These are phyloP conservation scores for Phialemonium atrogriseum DNA, from an alignment of 2,329 filamentous ascomycete species.

Conservation along the genomic window DNA sequence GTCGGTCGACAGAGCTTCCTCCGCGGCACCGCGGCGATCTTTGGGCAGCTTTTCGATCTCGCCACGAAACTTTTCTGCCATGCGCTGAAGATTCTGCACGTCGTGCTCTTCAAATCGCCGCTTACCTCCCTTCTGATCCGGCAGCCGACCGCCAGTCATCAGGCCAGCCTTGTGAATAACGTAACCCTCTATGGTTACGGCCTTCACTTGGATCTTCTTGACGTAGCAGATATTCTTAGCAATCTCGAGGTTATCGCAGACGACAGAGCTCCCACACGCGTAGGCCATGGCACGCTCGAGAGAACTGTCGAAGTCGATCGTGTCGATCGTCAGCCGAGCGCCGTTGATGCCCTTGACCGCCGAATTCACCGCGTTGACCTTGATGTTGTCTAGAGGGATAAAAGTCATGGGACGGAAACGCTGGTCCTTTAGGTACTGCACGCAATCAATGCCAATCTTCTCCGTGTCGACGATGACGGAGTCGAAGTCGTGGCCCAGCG, in stretches of 20 bases:
- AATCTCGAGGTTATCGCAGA: conserved; percentile 79
- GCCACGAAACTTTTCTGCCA: conserved; percentile 65
- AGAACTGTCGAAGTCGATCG: conserved; percentile 83
- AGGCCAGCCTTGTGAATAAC: conserved; percentile 94
- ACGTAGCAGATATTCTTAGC: conserved; percentile 88
- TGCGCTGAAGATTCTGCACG: conserved; percentile 72
- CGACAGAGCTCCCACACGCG: conserved; percentile 88
- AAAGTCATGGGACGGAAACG: conserved; percentile 84
- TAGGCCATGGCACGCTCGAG: conserved; percentile 91
- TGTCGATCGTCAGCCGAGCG: conserved; percentile 86
- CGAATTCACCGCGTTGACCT: conserved; percentile 83
- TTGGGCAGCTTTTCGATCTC: conserved; percentile 77
- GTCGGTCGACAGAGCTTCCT: conserved; percentile 75
- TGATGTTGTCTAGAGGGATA: conserved; percentile 94
- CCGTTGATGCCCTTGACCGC: conserved; percentile 84
- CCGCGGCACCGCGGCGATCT: conserved; percentile 64
- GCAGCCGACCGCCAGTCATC: conserved; percentile 90
- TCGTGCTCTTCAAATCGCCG: conserved; percentile 86
- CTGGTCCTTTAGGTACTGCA: conserved; percentile 88
- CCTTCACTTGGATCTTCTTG: conserved; percentile 79
- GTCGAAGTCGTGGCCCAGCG: conserved; percentile 88
- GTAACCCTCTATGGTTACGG: conserved; percentile 89
- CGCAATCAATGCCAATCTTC: conserved; percentile 88
- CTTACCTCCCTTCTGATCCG: conserved; percentile 63
- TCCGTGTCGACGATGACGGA: conserved; percentile 92